Evolutionary conservation across 305 asterid species (phyloP), one percentile per base, ranked within the genome.

Genomic region (Solanum aculeatissimum): DNA sequence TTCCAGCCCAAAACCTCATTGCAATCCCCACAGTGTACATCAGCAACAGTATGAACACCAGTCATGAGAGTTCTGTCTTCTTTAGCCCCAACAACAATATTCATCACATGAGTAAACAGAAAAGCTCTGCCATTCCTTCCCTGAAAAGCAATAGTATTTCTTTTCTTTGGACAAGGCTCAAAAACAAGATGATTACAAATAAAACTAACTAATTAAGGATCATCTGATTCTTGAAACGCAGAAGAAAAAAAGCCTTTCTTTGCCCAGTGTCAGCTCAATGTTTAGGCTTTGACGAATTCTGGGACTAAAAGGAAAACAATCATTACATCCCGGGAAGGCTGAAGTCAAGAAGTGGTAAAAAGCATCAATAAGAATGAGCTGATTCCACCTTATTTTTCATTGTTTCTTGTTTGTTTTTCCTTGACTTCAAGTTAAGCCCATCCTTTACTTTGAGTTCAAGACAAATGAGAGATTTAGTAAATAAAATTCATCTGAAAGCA

Each of bases 41-140:
- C 97, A 47, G 97, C 95, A 32, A 95, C 97, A 3, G 95, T 92
- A 90, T 95, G 98, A 23, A 89, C 92, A 18, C 98, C 98, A 15
- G 97, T 95, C 88, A 88, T 82, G 13, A 95, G 95, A 57, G 86
- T 84, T 88, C 92, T 89, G 80, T 93, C 95, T 89, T 92, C 96
- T 87, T 91, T 95, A 2, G 88, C 89, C 38, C 98, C 98, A 21
- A 91, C 90, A 3, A 68, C 80, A 55, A 92, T 70, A 88, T 95
- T 95, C 97, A 92, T 91, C 8, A 91, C 93, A 42, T 93, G 97
- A 81, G 96, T 92, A 89, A 94, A 93, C 80, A 95, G 87, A 80
- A 94, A 95, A 8, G 96, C 98, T 75, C 97, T 78, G 60, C 96
- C 95, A 45, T 90, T 89, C 57, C 92, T 88, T 84, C 97, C 98